Evolutionary conservation across 352 stramenopile genomes (phyloP), one percentile per base, ranked within the genome.

Genomic region (Thraustotheca clavata): DNA sequence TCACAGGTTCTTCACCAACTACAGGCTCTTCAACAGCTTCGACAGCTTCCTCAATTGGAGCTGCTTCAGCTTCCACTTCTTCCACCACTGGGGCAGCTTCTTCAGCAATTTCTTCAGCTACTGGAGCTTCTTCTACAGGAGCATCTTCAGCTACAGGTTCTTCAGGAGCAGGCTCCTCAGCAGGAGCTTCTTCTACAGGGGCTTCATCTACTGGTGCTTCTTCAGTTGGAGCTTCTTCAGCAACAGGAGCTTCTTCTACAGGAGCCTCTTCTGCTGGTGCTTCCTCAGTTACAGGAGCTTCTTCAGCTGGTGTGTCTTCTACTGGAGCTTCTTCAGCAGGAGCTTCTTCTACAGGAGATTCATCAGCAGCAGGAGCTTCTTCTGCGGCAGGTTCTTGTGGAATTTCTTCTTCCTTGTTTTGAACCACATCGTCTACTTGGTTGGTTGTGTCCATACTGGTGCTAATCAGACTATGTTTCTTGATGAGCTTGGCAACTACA

Each of bases 401-500:
- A 47, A 24, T 7, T 49, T n/a, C 39, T 47, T 47, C 39, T 47
- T 47, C 2, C 39, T 47, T 24, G 39, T 27, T 20, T 43, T 20
- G 38, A 43, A 18, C 6, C 22, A 50, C 43, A 33, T 50, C 22
- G 6, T 50, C 43, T 50, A 33, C 43, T 29, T 50, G 43, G 54
- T 20, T 49, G 33, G 47, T 54, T 29, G 52, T 55, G 26, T 24
- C 29, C 18, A 50, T 49, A 7, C 24, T 62, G 32, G 63, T 22
- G 43, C 6, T 14, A 50, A 50, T 50, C 43, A 50, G 22, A 50
- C 22, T 33, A 50, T 85, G 76, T 68, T 89, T 87, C 69, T 88
- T 84, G 22, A 87, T 66, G 29, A 88, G 70, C 69, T 89, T 87
- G 60, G 71, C 82, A 59, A 89, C 81, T 84, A 72, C 47, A 43